phyloP scores from a whole-genome alignment of 805 yeast genomes.

The Millerago galiae region DNA sequence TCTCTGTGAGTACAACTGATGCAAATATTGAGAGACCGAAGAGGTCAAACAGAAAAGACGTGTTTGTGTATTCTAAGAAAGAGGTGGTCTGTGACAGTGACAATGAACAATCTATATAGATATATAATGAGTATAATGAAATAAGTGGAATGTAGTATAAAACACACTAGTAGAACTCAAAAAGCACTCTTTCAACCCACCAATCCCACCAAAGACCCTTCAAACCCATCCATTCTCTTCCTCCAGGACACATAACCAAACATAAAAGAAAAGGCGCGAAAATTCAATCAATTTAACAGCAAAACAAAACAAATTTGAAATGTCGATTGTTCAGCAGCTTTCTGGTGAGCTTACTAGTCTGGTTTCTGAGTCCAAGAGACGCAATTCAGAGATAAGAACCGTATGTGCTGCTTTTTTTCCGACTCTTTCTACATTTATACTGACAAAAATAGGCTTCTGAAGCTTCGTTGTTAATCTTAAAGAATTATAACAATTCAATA shows the following conservation, averaged over 20 bases:
- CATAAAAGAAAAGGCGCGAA: too few relatives aligned
- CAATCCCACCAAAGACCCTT: too few relatives aligned
- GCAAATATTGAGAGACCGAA: slow-evolving; percentile 1
- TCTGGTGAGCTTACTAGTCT: slow-evolving; percentile 53
- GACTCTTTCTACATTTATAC: not conserved
- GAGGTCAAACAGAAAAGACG: slow-evolving; percentile 28
- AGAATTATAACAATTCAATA: slow-evolving; percentile 25
- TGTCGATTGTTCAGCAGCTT: slow-evolving; percentile 45
- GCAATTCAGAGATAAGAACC: slow-evolving; percentile 61
- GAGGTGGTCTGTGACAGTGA: slow-evolving; percentile 29
- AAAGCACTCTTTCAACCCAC: too few relatives aligned
- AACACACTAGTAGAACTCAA: too few relatives aligned
- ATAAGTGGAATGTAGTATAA: too few relatives aligned
- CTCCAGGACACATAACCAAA: too few relatives aligned
- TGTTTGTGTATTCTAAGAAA: slow-evolving; percentile 36
- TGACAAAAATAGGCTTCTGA: slow-evolving; percentile 31
- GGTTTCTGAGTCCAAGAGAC: slow-evolving; percentile 63
- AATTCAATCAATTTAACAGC: too few relatives aligned
- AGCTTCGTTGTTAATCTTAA: slow-evolving; percentile 41
- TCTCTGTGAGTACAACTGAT: slow-evolving; percentile 23
- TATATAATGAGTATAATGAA: not conserved
- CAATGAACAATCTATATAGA: not conserved
- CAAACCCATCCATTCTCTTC: too few relatives aligned
- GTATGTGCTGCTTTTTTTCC: too few relatives aligned
- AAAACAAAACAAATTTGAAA: slow-evolving; percentile 10